Evolutionary conservation across 192 early-diverging fungal species (phyloP), one percentile per base, ranked within the genome.

Genomic region (Thoreauomyces humboldtii): DNA sequence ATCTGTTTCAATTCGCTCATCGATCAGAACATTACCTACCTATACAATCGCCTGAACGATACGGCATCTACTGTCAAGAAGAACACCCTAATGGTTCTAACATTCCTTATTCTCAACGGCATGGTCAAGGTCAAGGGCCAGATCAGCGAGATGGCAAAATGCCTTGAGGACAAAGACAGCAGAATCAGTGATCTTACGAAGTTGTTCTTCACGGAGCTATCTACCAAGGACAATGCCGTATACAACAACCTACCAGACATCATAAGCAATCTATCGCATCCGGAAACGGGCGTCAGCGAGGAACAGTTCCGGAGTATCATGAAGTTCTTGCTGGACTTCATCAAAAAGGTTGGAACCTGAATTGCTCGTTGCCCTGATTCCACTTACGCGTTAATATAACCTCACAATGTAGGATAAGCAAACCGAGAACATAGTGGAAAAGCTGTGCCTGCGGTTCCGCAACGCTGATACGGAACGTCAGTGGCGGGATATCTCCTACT

Each of bases 61-160:
- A 59, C 74, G 0, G 91, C 96, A 65, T 70, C 71, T 1, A 70
- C 83, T 7, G 94, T 97, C 34, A 93, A 95, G 72, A 96, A 95
- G 76, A 98, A 95, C 71, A 87, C 94, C 41, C 86, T 99, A 38
- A 99, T 99, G 98, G 98, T 99, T 12, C 73, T 99, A 38, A 96
- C 96, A 0, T 94, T 96, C 69, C 75, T 99, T 74, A 93, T 98
- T 42, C 78, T 99, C 44, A 99, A 99, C 71, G 96, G 96, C 24
- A 97, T 98, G 95, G 88, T 99, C 71, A 99, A 99, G 69, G 95
- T 96, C 35, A 99, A 98, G 72, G 98, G 96, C 9, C 95, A 99
- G 66, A 81, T 98, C 44, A 90, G 91, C 66, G 95, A 98, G 73
- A 98, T 99, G 91, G 96, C 96, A 1, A 98, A 96, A 69, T 98